Evolutionary conservation across 805 yeast species (phyloP).

Genomic region (Candida tibetensis): DNA sequence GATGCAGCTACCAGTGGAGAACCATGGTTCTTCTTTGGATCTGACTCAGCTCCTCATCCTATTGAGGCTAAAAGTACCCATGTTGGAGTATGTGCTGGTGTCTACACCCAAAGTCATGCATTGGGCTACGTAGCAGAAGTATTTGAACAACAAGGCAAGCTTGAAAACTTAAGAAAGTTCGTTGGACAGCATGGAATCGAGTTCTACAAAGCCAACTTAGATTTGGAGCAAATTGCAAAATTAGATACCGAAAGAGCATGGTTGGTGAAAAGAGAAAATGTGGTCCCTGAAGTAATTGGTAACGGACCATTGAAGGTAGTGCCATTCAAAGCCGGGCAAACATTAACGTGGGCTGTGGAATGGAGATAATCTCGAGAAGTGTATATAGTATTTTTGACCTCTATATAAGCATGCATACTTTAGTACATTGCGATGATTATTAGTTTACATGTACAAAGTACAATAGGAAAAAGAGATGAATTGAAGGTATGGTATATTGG

Average conservation of each 20-base stretch:
- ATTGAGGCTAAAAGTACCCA: slow-evolving; percentile 71
- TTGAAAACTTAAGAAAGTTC: slow-evolving; percentile 68
- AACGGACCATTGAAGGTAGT: slow-evolving; percentile 51
- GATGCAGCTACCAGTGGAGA: slow-evolving; percentile 89
- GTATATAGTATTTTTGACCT: no score
- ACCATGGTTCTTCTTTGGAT: slow-evolving; percentile 92
- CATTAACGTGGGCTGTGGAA: slow-evolving; percentile 66
- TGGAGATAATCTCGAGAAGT: slow-evolving; percentile 68
- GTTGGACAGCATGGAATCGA: slow-evolving; percentile 69
- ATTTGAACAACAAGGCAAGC: slow-evolving; percentile 62
- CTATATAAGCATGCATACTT: no score
- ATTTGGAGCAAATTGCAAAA: slow-evolving; percentile 35
- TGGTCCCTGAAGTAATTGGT: slow-evolving; percentile 59
- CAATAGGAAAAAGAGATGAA: no score
- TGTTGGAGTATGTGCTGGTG: slow-evolving; percentile 95
- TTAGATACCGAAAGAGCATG: slow-evolving; percentile 43
- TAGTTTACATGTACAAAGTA: no score
- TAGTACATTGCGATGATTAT: no score
- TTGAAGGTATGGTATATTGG: no score
- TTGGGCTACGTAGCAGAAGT: slow-evolving; percentile 82
- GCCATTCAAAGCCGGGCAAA: slow-evolving; percentile 84
- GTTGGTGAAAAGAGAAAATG: slow-evolving; percentile 51
- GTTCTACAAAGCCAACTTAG: slow-evolving; percentile 52
- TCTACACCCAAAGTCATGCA: slow-evolving; percentile 83
- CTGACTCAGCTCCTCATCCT: slow-evolving; percentile 98